A percentile compares a stretch with the other conserved stretches of the same genome.
Evolutionary conservation across 768 basidiomycete species (phyloP).

Genomic region (Crepidotus variabilis): DNA sequence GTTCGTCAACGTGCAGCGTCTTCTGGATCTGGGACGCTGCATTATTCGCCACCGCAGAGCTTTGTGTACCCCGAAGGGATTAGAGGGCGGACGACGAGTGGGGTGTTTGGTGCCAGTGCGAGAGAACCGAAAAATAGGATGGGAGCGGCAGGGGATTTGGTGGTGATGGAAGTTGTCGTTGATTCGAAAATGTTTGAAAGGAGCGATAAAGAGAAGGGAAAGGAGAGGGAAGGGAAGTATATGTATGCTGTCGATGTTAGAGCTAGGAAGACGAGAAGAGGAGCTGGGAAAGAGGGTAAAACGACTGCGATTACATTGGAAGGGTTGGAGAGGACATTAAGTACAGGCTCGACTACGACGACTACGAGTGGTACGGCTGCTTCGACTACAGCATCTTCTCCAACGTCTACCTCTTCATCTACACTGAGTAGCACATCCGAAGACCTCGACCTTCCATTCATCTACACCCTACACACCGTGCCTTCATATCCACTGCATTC

Average conservation of each 20-base stretch:
- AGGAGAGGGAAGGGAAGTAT: conserved; percentile 15
- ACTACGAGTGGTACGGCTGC: not conserved
- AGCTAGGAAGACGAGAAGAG: conserved; percentile 13
- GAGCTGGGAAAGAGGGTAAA: conserved; percentile 26
- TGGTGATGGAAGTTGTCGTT: conserved; percentile 76
- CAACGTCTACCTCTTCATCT: not conserved
- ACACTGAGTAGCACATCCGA: not conserved
- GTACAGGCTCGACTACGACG: not conserved
- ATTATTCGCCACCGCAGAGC: conserved; percentile 8
- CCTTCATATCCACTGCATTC: conserved; percentile 83
- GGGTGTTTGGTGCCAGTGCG: conserved; percentile 41
- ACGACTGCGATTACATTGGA: conserved; percentile 4
- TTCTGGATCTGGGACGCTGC: conserved; percentile 21
- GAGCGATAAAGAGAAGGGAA: conserved; percentile 27
- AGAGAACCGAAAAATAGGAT: conserved; percentile 51
- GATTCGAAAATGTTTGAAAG: conserved; percentile 71
- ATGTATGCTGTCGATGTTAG: conserved; percentile 16
- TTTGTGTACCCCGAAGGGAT: conserved; percentile 3
- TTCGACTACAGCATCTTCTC: not conserved
- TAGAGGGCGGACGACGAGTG: conserved; percentile 43
- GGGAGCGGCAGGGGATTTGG: conserved; percentile 58
- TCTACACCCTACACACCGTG: conserved; percentile 64
- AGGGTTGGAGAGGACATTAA: not conserved
- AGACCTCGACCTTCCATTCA: conserved; percentile 43
- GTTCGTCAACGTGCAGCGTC: conserved; percentile 30